phyloP scores from a whole-genome alignment of 257 asterid genomes.

The Jaltomata sinuosa region DNA sequence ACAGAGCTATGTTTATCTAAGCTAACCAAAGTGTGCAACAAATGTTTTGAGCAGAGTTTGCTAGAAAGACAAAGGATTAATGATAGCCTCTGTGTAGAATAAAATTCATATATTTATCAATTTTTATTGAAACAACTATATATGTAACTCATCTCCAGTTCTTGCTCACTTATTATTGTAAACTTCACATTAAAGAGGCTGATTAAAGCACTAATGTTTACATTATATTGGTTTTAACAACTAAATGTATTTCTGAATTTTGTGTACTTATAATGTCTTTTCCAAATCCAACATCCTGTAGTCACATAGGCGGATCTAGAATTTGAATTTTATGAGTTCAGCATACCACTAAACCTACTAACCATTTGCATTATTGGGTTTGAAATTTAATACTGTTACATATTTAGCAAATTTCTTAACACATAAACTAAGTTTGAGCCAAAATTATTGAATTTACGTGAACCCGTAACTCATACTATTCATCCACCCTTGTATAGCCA shows the following conservation, averaged over 20 bases:
- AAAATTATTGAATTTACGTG: not conserved
- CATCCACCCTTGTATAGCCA: no score
- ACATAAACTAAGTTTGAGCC: not conserved
- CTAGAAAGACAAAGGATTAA: not conserved
- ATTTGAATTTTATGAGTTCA: no score
- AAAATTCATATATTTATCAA: not conserved
- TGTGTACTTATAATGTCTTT: not conserved
- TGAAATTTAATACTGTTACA: no score
- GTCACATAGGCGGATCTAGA: not conserved
- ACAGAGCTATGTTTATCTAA: constrained; percentile 15
- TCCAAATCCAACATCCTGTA: not conserved
- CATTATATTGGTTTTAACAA: not conserved
- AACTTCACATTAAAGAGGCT: not conserved
- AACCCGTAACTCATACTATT: not conserved
- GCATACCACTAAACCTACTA: not conserved
- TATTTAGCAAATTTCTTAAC: not conserved
- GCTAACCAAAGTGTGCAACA: not conserved
- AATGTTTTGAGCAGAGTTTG: not conserved
- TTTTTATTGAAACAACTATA: not conserved
- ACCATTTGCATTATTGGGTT: not conserved
- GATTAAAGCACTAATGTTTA: not conserved
- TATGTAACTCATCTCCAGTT: not conserved
- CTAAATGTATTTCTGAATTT: not conserved
- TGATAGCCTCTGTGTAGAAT: not conserved
- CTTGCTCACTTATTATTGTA: not conserved